These are phyloP conservation scores for Trichoderma semiorbis DNA, from an alignment of 2,329 filamentous ascomycete genomes.

Conservation along the genomic window DNA sequence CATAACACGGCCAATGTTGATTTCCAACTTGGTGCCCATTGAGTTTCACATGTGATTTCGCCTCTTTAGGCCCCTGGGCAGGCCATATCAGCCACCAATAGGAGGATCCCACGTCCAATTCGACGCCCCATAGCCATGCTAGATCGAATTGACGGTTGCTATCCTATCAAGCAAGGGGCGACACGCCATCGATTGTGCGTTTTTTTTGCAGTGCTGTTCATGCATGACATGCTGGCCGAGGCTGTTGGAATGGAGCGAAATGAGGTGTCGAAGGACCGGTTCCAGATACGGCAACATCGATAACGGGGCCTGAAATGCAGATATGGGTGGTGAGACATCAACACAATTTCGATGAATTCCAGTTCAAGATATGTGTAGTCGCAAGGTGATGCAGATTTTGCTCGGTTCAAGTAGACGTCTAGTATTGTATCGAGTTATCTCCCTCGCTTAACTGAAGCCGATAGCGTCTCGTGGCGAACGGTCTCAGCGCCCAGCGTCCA, in stretches of 20 bases:
- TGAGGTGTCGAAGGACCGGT: background rate
- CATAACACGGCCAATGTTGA: conserved; percentile 1
- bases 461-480: background rate
- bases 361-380: background rate
- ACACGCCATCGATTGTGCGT: conserved; percentile 7
- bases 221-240: conserved; percentile 15
- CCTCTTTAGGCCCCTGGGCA: background rate
- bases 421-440: background rate
- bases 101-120: conserved; percentile 13
- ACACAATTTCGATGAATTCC: background rate
- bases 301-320: background rate
- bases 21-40: conserved; percentile 2
- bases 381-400: background rate
- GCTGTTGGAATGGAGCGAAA: conserved; percentile 5
- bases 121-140: background rate
- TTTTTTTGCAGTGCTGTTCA: conserved; percentile 8
- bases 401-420: background rate
- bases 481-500: background rate
- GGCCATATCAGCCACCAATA: conserved; percentile 10
- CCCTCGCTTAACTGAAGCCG: background rate
- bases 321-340: background rate
- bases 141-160: conserved; percentile 2
- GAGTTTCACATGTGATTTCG: conserved; percentile 16
- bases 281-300: background rate
- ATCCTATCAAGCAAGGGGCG: conserved; percentile 2